Evolutionary conservation across 768 basidiomycete species (phyloP).

Genomic region (Cystofilobasidium bisporidii): DNA sequence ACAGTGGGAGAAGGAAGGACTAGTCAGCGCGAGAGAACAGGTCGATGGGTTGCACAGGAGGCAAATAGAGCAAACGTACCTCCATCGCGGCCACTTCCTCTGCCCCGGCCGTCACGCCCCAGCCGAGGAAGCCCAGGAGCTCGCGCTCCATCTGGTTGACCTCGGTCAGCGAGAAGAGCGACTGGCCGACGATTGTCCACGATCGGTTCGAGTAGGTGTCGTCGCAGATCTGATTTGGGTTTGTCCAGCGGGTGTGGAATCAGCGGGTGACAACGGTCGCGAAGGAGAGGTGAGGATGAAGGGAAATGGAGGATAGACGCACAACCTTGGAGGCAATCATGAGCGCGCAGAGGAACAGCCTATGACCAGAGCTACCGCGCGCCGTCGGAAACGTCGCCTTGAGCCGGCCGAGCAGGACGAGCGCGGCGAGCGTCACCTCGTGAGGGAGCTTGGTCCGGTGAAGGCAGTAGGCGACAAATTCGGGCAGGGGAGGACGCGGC

Average conservation of each 20-base stretch:
- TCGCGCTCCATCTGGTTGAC: conserved; percentile 64
- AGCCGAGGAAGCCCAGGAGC: conserved; percentile 86
- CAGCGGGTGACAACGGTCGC: too few relatives aligned
- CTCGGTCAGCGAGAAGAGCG: neutral
- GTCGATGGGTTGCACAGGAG: too few relatives aligned
- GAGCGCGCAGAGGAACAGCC: conserved; percentile 62
- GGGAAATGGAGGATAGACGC: conserved; percentile 35
- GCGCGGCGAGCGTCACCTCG: conserved; percentile 57
- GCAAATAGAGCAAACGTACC: too few relatives aligned
- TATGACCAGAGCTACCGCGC: conserved; percentile 77
- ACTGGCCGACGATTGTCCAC: conserved; percentile 81
- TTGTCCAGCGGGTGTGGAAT: neutral
- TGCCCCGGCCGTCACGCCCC: conserved; percentile 43
- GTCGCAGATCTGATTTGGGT: conserved; percentile 24
- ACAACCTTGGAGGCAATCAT: conserved; percentile 48
- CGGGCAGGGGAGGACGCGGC: conserved; percentile 29
- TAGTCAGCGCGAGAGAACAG: too few relatives aligned
- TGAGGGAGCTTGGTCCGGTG: conserved; percentile 57
- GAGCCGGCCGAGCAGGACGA: conserved; percentile 66
- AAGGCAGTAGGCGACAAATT: conserved; percentile 28
- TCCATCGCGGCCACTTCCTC: conserved; percentile 13
- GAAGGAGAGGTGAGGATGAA: too few relatives aligned
- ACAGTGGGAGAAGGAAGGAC: too few relatives aligned
- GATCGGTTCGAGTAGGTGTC: conserved; percentile 90
- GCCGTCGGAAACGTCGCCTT: conserved; percentile 85